phyloP scores from a whole-genome alignment of 2,329 filamentous ascomycete species.

The Nemania sp. region DNA sequence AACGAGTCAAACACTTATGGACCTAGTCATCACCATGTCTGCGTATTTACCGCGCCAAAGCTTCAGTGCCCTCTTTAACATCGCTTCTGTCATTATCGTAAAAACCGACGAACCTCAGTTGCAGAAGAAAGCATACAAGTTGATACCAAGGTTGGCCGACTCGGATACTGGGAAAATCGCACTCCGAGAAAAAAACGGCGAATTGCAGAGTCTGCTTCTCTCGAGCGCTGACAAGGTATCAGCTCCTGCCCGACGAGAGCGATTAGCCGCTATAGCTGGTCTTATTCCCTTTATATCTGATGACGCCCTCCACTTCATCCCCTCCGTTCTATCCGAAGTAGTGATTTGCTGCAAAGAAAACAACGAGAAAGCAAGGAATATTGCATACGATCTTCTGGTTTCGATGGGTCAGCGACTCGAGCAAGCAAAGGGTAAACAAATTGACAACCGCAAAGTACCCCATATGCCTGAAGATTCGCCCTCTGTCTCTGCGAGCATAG shows the following conservation, averaged over 20 bases:
- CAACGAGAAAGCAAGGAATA: constrained; percentile 89
- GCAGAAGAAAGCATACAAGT: constrained; percentile 98
- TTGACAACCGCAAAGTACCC: constrained; percentile 84
- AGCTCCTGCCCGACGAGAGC: constrained; percentile 82
- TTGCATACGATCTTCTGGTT: constrained; percentile 88
- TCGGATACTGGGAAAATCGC: constrained; percentile 79
- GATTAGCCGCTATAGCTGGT: constrained; percentile 79
- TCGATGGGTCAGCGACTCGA: constrained; percentile 83
- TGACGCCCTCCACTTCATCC: constrained; percentile 87
- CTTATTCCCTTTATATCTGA: constrained; percentile 79
- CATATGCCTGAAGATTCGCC: constrained; percentile 85
- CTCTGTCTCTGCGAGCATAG: constrained; percentile 76
- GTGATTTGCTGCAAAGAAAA: constrained; percentile 97
- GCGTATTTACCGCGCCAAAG: constrained; percentile 88
- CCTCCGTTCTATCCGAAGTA: constrained; percentile 87
- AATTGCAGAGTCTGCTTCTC: constrained; percentile 83
- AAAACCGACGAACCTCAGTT: constrained; percentile 85
- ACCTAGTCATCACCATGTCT: constrained; percentile 94
- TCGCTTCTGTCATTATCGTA: constrained; percentile 81
- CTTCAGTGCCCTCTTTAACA: constrained; percentile 82
- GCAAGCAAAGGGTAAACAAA: constrained; percentile 67
- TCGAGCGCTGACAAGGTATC: constrained; percentile 82
- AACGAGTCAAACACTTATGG: constrained; percentile 93
- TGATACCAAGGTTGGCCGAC: constrained; percentile 86
- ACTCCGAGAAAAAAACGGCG: constrained; percentile 72